phyloP scores from a whole-genome alignment of 2,329 filamentous ascomycete species.

The Alternaria burnsii region DNA sequence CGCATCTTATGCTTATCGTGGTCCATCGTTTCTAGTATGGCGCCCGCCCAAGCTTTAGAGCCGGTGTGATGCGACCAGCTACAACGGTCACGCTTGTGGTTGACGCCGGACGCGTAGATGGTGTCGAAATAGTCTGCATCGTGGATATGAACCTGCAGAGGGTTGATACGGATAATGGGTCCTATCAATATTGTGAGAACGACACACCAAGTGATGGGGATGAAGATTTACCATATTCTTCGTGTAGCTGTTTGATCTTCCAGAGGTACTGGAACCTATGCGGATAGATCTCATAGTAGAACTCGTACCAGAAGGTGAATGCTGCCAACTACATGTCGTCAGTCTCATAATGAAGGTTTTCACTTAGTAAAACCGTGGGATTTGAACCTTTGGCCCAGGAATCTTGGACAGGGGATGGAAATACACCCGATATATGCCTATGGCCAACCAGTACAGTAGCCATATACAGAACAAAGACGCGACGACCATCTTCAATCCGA shows the following conservation, averaged over 20 bases:
- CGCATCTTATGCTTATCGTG: conserved; percentile 37
- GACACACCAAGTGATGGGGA: background rate
- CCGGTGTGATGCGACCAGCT: conserved; percentile 16
- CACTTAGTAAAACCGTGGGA: too few relatives aligned
- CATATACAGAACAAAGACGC: background rate
- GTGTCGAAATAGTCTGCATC: conserved; percentile 26
- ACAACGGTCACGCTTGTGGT: conserved; percentile 21
- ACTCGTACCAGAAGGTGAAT: conserved; percentile 32
- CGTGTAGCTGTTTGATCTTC: conserved; percentile 41
- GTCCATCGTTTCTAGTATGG: conserved; percentile 24
- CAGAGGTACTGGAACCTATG: conserved; percentile 29
- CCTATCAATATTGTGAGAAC: background rate
- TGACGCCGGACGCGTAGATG: conserved; percentile 20
- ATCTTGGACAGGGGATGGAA: background rate
- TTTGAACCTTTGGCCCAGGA: background rate
- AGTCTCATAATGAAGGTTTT: accelerated
- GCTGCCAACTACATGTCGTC: background rate
- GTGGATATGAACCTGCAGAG: conserved; percentile 27
- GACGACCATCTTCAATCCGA: background rate
- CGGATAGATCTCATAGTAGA: conserved; percentile 41
- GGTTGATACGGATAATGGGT: conserved; percentile 25
- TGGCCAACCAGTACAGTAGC: background rate
- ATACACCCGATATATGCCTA: background rate
- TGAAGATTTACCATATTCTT: conserved; percentile 19
- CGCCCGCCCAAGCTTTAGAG: conserved; percentile 4